These are phyloP conservation scores for Brettanomyces sp. DNA, from an alignment of 805 yeast species.

Conservation along the genomic window DNA sequence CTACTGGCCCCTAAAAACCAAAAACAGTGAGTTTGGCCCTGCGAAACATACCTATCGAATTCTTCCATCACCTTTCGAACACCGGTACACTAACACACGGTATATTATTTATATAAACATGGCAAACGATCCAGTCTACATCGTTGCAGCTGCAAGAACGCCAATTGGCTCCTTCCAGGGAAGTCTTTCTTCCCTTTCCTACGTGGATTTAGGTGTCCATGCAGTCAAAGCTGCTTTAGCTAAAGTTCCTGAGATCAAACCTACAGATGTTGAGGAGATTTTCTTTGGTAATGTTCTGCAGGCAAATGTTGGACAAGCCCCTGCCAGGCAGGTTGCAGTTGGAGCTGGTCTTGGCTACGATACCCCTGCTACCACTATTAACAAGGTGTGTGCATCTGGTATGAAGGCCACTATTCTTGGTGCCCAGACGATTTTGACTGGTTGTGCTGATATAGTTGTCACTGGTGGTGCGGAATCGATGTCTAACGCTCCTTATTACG, in stretches of 20 bases:
- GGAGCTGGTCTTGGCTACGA: constrained; percentile 77
- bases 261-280: constrained; percentile 78
- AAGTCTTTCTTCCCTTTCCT: constrained; percentile 58
- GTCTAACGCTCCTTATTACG: constrained; percentile 91
- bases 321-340: constrained; percentile 95
- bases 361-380: constrained; percentile 81
- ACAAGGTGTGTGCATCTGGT: constrained; percentile 97
- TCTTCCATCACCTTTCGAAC: background rate
- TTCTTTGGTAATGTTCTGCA: constrained; percentile 87
- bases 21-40: no score
- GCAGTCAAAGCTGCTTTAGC: constrained; percentile 86
- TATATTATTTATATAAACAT: constrained; percentile 5
- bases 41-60: no score
- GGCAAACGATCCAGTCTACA: constrained; percentile 52
- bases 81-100: no score
- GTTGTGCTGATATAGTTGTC: constrained; percentile 84
- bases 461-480: constrained; percentile 98
- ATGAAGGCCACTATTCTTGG: constrained; percentile 85
- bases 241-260: constrained; percentile 71
- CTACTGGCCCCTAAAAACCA: no score
- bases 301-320: constrained; percentile 94
- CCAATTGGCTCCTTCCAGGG: constrained; percentile 97
- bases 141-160: constrained; percentile 87
- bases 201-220: constrained; percentile 82
- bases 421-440: constrained; percentile 82